Evolutionary conservation across 2,329 filamentous ascomycete species (phyloP).

Genomic region (Penicillium psychrosexuale): DNA sequence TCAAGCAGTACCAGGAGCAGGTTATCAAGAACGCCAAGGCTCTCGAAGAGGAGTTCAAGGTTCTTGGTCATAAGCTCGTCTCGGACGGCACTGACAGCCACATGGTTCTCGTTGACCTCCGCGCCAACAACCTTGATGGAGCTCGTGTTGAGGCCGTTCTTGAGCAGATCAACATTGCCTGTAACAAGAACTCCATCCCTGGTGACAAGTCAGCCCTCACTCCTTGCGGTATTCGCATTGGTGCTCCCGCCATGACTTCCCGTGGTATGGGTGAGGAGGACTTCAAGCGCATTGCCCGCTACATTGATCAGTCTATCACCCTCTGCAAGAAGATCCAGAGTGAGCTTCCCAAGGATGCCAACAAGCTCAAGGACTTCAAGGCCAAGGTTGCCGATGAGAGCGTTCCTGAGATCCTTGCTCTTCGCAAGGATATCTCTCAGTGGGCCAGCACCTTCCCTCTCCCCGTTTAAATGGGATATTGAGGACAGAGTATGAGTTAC

Average conservation of each 20-base stretch:
- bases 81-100: conserved; percentile 97
- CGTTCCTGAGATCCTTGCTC: conserved; percentile 74
- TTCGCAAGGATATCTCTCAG: conserved; percentile 82
- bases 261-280: conserved; percentile 90
- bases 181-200: conserved; percentile 99
- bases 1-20: conserved; percentile 86
- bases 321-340: conserved; percentile 85
- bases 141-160: conserved; percentile 91
- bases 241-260: conserved; percentile 94
- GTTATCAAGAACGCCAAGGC: conserved; percentile 90
- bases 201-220: conserved; percentile 97
- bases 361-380: conserved; percentile 99
- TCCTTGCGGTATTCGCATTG: conserved; percentile 91
- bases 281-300: conserved; percentile 83
- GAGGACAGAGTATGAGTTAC: not conserved
- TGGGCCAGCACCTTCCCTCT: conserved; percentile 93
- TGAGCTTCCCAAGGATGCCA: conserved; percentile 87
- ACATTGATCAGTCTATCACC: conserved; percentile 87
- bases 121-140: conserved; percentile 82
- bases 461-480: conserved; percentile 50
- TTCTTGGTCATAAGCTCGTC: conserved; percentile 76
- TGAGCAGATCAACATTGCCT: conserved; percentile 97
- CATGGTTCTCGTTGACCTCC: conserved; percentile 87
- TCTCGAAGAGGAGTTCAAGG: conserved; percentile 71
- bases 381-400: conserved; percentile 77